Conservation (phyloP, 305 asterid species). For the Galium porrigens region DNA sequence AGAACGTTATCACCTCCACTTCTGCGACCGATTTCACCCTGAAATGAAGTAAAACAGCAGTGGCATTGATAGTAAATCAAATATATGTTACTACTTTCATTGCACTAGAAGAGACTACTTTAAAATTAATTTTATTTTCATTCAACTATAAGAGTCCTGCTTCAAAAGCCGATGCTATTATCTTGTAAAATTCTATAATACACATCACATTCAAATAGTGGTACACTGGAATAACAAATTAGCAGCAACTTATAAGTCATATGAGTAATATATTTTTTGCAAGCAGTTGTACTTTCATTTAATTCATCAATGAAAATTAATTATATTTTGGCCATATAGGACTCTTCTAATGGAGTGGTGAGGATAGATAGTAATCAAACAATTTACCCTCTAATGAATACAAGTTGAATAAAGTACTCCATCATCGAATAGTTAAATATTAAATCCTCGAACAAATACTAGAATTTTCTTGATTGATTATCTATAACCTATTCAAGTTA, state of each 20-base stretch:
- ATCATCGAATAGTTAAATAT: too few species aligned
- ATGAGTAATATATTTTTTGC: background rate
- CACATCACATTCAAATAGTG: background rate
- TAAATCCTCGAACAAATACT: background rate
- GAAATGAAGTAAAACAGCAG: constrained; percentile 21
- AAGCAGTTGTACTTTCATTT: background rate
- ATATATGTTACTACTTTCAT: background rate
- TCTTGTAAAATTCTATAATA: background rate
- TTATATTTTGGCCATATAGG: background rate
- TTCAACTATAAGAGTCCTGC: background rate
- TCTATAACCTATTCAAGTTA: background rate
- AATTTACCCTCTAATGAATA: background rate
- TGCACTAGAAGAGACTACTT: background rate
- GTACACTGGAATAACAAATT: background rate
- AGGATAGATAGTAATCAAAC: background rate
- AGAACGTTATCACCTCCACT: constrained; percentile 99
- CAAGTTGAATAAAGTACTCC: background rate
- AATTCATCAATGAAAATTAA: background rate
- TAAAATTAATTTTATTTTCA: background rate
- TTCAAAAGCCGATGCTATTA: background rate
- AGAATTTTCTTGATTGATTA: background rate
- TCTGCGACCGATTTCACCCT: constrained; percentile 97
- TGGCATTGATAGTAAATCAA: background rate
- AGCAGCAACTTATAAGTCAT: background rate
- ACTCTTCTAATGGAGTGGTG: background rate